A percentile compares a stretch with the other conserved stretches of the same genome.
These are phyloP conservation scores for Cenchrus americanus DNA, from an alignment of 176 grass and related monocot species.

Conservation along the genomic window DNA sequence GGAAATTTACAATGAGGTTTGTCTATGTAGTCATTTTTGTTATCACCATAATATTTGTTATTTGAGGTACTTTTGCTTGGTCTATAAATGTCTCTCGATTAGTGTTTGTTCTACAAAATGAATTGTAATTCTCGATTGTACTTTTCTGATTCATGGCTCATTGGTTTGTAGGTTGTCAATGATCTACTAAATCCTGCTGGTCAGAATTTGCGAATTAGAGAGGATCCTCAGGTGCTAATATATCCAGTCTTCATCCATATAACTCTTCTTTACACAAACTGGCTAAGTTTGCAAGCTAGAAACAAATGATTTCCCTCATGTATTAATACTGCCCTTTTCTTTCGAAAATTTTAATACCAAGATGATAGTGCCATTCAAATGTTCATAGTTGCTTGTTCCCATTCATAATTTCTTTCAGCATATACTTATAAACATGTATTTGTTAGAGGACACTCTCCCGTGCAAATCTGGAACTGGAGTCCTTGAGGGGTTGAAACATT, in stretches of 20 bases:
- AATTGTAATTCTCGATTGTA: slow-evolving; percentile 5
- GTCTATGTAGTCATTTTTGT: slow-evolving; percentile 30
- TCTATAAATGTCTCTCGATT: background rate
- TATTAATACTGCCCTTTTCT: background rate
- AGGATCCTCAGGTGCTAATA: slow-evolving; percentile 83
- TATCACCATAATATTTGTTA: slow-evolving; percentile 28
- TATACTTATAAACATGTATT: background rate
- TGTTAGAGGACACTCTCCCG: slow-evolving; percentile 5
- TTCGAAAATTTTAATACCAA: background rate
- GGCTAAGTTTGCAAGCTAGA: slow-evolving; percentile 18
- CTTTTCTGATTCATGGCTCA: slow-evolving; percentile 35
- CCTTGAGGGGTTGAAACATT: background rate
- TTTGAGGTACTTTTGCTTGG: slow-evolving; percentile 21
- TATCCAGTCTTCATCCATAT: slow-evolving; percentile 41
- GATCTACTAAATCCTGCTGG: slow-evolving; percentile 98
- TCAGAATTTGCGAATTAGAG: slow-evolving; percentile 95
- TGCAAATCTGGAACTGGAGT: background rate
- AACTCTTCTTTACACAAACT: slow-evolving; percentile 15
- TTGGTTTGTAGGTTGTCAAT: slow-evolving; percentile 81
- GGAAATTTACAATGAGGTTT: slow-evolving; percentile 99
- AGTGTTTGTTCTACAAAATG: slow-evolving; percentile 19
- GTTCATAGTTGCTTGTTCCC: slow-evolving; percentile 1
- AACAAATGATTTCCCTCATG: slow-evolving; percentile 30
- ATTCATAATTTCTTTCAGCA: slow-evolving; percentile 10
- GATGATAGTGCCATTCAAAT: background rate